Evolutionary conservation across 2,329 filamentous ascomycete species (phyloP), one percentile per base, ranked within the genome.

Genomic region (Alternaria sp.): DNA sequence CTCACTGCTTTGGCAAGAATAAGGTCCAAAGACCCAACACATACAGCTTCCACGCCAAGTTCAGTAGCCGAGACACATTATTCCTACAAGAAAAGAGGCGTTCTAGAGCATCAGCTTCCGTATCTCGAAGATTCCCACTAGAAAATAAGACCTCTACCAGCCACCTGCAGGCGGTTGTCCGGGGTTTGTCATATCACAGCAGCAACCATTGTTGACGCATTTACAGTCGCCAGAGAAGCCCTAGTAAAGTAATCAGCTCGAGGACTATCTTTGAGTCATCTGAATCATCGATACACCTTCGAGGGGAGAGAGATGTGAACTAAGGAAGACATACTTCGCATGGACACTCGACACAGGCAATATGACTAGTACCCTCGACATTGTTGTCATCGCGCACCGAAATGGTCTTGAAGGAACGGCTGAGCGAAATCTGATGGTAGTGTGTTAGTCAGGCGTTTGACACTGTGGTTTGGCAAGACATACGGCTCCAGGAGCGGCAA

Each of bases 401-500:
- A 3, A 59, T 22, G 7, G 57, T 46, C 39, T 56, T 59, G 52
- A 59, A 59, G 7, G 57, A 56, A 5, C 57, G 52, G 3, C 46
- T 56, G 52, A 59, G 57, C 0, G 57, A 59, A 16, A 59, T 38
- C 57, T 56, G 24, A 20, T 7, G 30, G 20, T 14, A 28, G 1
- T 3, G 8, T n/a, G 26, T 59, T 39, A 56, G 46, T 18, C 3
- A 8, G 16, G n/a, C 20, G n/a, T 5, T 14, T 26, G 32, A 18
- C 3, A 3, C 0, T 8, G 46, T 11, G 51, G 55, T 7, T 5
- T 18, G 2, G 16, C 4, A 14, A 39, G 4, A 14, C 57, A 11
- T 51, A 59, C 57, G 28, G 57, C 52, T 22, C 57, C 39, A 16
- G 57, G 57, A 7, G 57, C 57, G n/a, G 57, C 57, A 14, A 59